Conservation (phyloP, 2,329 filamentous ascomycete species). For the Fusarium metavorans region DNA sequence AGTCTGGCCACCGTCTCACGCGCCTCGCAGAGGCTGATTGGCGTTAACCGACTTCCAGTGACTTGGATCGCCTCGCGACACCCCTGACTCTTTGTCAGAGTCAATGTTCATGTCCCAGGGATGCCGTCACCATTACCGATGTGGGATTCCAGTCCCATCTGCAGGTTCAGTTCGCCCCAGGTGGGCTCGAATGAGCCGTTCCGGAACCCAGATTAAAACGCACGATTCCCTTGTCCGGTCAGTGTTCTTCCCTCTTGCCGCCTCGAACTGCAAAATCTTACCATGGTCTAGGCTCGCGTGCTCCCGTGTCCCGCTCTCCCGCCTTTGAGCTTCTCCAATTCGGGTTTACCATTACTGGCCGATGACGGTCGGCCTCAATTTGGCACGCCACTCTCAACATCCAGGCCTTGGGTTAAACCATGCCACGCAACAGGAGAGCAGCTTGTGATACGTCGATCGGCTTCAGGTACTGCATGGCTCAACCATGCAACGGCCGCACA, state of each 20-base stretch:
- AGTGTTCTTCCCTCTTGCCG: slow-evolving; percentile 3
- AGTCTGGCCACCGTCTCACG: slow-evolving; percentile 36
- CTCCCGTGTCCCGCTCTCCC: slow-evolving; percentile 6
- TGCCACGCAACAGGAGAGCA: slow-evolving; percentile 17
- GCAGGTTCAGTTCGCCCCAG: slow-evolving; percentile 19
- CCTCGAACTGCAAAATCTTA: slow-evolving; percentile 2
- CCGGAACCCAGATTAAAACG: background rate
- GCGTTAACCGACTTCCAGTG: slow-evolving; percentile 28
- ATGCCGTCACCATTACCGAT: slow-evolving; percentile 24
- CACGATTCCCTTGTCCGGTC: background rate
- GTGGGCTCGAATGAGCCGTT: slow-evolving; percentile 8
- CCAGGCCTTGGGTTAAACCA: slow-evolving; percentile 12
- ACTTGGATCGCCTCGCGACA: slow-evolving; percentile 33
- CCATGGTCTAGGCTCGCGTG: slow-evolving; percentile 2
- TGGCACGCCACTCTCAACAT: slow-evolving; percentile 22
- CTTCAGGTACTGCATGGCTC: slow-evolving; percentile 3
- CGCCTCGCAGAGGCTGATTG: slow-evolving; percentile 38
- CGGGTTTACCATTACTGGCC: background rate
- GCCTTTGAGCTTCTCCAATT: background rate
- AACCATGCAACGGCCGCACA: slow-evolving; percentile 6
- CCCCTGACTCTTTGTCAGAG: slow-evolving; percentile 24
- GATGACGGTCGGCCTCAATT: slow-evolving; percentile 10
- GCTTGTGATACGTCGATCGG: slow-evolving; percentile 19
- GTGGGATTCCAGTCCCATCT: slow-evolving; percentile 22
- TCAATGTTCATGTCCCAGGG: slow-evolving; percentile 14